Percentiles rank a stretch among this genome's conserved stretches.
Conservation (phyloP, 768 basidiomycete genomes). For the Postia placenta region DNA sequence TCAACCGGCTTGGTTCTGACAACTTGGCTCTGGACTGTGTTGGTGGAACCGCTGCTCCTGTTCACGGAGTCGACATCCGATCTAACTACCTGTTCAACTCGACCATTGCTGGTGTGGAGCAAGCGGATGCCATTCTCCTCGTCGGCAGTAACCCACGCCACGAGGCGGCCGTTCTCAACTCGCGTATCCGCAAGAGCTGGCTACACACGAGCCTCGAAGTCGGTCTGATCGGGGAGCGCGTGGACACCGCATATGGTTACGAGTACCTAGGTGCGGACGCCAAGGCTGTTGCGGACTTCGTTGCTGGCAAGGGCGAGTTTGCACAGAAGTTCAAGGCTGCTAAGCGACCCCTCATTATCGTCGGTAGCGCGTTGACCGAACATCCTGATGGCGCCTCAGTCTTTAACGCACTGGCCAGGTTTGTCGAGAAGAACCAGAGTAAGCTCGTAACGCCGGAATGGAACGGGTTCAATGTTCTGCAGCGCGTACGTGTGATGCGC, state of each 20-base stretch:
- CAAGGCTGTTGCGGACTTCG: conserved; percentile 70
- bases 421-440: conserved; percentile 71
- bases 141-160: conserved; percentile 96
- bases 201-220: conserved; percentile 81
- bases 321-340: conserved; percentile 83
- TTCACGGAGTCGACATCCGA: conserved; percentile 82
- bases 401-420: conserved; percentile 72
- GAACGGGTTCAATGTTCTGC: conserved; percentile 92
- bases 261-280: conserved; percentile 80
- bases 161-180: conserved; percentile 96
- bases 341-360: conserved; percentile 87
- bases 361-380: conserved; percentile 83
- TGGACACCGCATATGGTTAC: conserved; percentile 89
- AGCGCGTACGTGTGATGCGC: conserved; percentile 68
- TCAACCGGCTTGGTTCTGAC: conserved; percentile 92
- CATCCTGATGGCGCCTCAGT: conserved; percentile 78
- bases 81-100: conserved; percentile 97
- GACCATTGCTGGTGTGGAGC: conserved; percentile 84
- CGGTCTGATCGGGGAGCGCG: conserved; percentile 85
- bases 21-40: conserved; percentile 80
- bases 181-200: conserved; percentile 94
- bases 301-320: conserved; percentile 74
- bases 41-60: conserved; percentile 61
- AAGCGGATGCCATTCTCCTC: conserved; percentile 88
- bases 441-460: conserved; percentile 82